Base-by-base conservation (phyloP, 257 asterid genomes). In the Linderniella brevidens region DNA sequence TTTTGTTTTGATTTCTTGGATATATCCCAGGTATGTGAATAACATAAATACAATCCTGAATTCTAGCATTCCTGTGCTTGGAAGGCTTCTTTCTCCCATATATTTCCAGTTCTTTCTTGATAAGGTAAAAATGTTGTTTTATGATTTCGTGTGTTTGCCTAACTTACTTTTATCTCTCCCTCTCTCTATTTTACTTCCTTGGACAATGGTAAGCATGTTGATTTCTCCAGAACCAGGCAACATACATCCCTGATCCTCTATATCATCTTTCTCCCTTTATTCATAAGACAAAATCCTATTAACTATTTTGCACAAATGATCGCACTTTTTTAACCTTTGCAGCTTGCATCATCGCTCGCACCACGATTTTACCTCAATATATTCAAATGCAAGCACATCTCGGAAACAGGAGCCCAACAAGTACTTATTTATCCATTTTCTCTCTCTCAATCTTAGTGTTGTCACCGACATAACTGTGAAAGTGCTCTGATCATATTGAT, bases 371-470 rank as follows among this genome's bases (percentile, higher is more conserved):
- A 73, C 67, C 74, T 71, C 65, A 86, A 86, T 67, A 77, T 86
- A 57, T 86, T 82, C 82, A 86, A 77, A 67, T 86, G 97, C 93
- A 86, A 86, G 84, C 97, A 82, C 29, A 82, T 86, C 69, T 82
- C 97, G 43, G 94, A 86, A 69, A 86, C 97, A 37, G 94, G 97
- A 63, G 93, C 97, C 49, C 97, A 86, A 50, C 97, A 86, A 67
- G 94, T 79, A 79, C 20, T 50, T 35, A 40, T 32, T 48, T 36
- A 43, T 46, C 43, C 50, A 48, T 39, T 2, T 39, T 39, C 6
- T 3, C 32, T 25, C 32, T 25, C 32, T 25, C 6, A 25, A n/a
- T n/a, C n/a, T n/a, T n/a, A n/a, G n/a, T n/a, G 32, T 3, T 2
- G 6, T 25, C 32, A 25, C 32, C 4, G 6, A 25, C 32, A 25